Evolutionary conservation across 495 filamentous ascomycete species (phyloP).

Genomic region (Clavariopsis aquatica): DNA sequence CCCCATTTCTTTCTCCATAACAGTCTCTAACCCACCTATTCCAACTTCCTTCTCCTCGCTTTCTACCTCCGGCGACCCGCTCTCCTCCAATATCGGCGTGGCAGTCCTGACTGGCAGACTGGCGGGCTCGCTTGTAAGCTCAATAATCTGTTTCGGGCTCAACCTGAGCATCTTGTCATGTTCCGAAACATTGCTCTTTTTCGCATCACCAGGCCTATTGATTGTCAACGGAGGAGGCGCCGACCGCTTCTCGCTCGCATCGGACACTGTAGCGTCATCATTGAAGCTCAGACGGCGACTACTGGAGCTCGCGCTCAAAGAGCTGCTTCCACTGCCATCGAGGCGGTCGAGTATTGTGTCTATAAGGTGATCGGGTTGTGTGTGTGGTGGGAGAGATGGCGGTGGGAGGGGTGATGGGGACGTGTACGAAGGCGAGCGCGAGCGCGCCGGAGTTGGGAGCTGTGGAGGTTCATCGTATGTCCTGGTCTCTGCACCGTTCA

Average conservation of each 20-base stretch:
- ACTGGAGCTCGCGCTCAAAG: constrained; percentile 1
- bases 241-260: constrained; percentile 18
- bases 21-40: not conserved
- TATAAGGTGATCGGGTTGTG: not conserved
- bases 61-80: constrained; percentile 17
- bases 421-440: constrained; percentile 22
- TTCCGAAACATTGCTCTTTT: constrained; percentile 35
- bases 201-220: constrained; percentile 29
- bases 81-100: constrained; percentile 33
- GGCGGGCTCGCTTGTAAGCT: constrained; percentile 56
- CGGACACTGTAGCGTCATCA: constrained; percentile 30
- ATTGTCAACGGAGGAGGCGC: constrained; percentile 15
- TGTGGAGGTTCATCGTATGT: constrained; percentile 20
- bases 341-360: not conserved
- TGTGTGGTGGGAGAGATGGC: constrained; percentile 13
- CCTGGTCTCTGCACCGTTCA: constrained; percentile 15
- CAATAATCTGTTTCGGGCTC: constrained; percentile 58
- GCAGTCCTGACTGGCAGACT: constrained; percentile 43
- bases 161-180: constrained; percentile 52
- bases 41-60: not conserved
- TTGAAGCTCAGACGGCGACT: constrained; percentile 18
- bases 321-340: not conserved
- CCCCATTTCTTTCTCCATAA: not conserved
- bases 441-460: constrained; percentile 29
- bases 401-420: constrained; percentile 1